Percentiles rank a stretch among this genome's conserved stretches.
These are phyloP conservation scores for Xylariaceae sp. DNA, from an alignment of 2,329 filamentous ascomycete species.

Conservation along the genomic window DNA sequence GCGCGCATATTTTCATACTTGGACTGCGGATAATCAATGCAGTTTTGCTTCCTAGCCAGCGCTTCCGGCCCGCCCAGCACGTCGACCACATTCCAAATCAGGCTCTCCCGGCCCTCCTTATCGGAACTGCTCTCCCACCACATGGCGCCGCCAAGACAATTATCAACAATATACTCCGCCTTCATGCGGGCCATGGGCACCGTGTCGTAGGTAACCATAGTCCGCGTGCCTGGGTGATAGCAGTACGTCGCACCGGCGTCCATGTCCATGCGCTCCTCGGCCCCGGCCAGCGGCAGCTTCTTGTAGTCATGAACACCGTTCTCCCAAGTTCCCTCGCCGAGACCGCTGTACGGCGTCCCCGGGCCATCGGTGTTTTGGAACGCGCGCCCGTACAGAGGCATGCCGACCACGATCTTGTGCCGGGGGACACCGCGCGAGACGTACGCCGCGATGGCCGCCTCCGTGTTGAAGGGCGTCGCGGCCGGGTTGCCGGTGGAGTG, in stretches of 20 bases:
- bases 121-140: slow-evolving; percentile 94
- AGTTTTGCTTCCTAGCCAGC: slow-evolving; percentile 54
- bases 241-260: slow-evolving; percentile 69
- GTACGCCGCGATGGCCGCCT: slow-evolving; percentile 69
- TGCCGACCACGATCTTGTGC: slow-evolving; percentile 78
- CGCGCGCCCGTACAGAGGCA: slow-evolving; percentile 86
- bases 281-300: slow-evolving; percentile 65
- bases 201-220: slow-evolving; percentile 78
- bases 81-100: slow-evolving; percentile 64
- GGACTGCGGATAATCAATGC: slow-evolving; percentile 58
- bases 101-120: slow-evolving; percentile 57
- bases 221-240: slow-evolving; percentile 59
- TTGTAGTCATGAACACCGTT: slow-evolving; percentile 86
- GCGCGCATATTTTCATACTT: slow-evolving; percentile 68
- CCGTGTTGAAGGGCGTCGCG: slow-evolving; percentile 74
- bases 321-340: slow-evolving; percentile 81
- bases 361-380: slow-evolving; percentile 75
- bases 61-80: slow-evolving; percentile 49
- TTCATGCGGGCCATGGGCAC: slow-evolving; percentile 64
- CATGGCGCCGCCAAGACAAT: slow-evolving; percentile 81
- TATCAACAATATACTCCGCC: slow-evolving; percentile 63
- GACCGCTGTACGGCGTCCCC: slow-evolving; percentile 64
- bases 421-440: slow-evolving; percentile 55
- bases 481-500: slow-evolving; percentile 52
- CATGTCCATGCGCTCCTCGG: slow-evolving; percentile 60